phyloP scores from a whole-genome alignment of 495 filamentous ascomycete species.

The Pyronema domesticum region DNA sequence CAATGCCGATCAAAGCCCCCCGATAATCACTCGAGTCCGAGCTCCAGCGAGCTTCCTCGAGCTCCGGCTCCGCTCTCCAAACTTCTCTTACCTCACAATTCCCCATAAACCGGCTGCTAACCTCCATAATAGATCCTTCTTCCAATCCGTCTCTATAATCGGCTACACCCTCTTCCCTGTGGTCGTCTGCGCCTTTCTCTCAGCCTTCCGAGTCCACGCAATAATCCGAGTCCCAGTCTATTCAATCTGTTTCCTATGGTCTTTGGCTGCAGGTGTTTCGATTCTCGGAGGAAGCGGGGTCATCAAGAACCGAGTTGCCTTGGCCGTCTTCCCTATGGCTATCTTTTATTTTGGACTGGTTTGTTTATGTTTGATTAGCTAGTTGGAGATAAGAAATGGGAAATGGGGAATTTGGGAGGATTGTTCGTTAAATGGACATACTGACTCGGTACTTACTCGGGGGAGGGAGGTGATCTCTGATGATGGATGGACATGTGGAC shows the following conservation, averaged over 20 bases:
- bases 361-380: slow-evolving; percentile 93
- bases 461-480: too few species aligned
- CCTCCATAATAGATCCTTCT: slow-evolving; percentile 57
- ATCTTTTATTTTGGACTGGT: slow-evolving; percentile 92
- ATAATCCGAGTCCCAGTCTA: slow-evolving; percentile 81
- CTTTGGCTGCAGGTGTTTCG: slow-evolving; percentile 83
- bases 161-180: slow-evolving; percentile 98
- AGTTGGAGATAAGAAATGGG: not conserved
- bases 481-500: too few species aligned
- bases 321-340: slow-evolving; percentile 87
- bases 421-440: too few species aligned
- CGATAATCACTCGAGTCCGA: too few species aligned
- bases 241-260: slow-evolving; percentile 72
- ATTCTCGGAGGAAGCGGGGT: slow-evolving; percentile 92
- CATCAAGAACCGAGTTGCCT: slow-evolving; percentile 78
- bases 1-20: too few species aligned
- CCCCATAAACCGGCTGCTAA: slow-evolving; percentile 1
- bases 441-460: too few species aligned
- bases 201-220: slow-evolving; percentile 55
- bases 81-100: not conserved
- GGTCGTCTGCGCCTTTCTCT: slow-evolving; percentile 79
- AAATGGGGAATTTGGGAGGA: too few species aligned
- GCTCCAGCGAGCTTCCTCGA: too few species aligned
- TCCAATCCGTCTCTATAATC: slow-evolving; percentile 93
- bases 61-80: too few species aligned